Conservation (phyloP, 768 basidiomycete genomes). For the Pholiota conissans region DNA sequence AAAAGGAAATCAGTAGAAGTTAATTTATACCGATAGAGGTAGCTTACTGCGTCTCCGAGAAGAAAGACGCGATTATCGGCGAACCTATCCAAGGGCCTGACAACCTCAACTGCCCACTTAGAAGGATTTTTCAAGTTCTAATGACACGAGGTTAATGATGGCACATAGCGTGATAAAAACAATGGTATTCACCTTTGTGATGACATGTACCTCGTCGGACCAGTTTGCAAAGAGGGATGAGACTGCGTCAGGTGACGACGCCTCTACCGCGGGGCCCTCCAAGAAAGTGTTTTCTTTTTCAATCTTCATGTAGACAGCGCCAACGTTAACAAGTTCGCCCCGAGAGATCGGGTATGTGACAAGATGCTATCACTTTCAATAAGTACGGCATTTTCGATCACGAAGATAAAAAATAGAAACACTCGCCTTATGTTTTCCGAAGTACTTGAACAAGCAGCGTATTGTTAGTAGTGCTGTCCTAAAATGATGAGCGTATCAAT, state of each 20-base stretch:
- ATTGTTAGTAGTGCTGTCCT: no score
- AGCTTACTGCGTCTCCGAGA: constrained; percentile 49
- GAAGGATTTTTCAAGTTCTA: constrained; percentile 36
- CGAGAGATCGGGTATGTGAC: constrained; percentile 52
- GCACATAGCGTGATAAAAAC: constrained; percentile 40
- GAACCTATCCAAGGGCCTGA: constrained; percentile 40
- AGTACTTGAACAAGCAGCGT: constrained; percentile 20
- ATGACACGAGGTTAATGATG: background rate
- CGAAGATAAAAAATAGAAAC: background rate
- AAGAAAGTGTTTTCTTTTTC: constrained; percentile 34
- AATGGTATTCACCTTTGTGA: background rate
- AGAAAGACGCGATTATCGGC: constrained; percentile 40
- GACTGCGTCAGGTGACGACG: constrained; percentile 35
- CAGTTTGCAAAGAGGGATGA: constrained; percentile 37
- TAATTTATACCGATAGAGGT: background rate
- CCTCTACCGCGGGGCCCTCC: constrained; percentile 14
- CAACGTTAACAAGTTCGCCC: constrained; percentile 50
- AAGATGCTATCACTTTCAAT: constrained; percentile 36
- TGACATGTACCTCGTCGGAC: constrained; percentile 41
- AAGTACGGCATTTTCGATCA: background rate
- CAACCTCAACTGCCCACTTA: constrained; percentile 43
- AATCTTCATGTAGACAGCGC: constrained; percentile 31
- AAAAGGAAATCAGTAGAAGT: background rate
- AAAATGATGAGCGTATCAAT: no score
- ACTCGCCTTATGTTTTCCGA: constrained; percentile 20